These are phyloP conservation scores for Suillus luteus DNA, from an alignment of 768 basidiomycete genomes.

Conservation along the genomic window DNA sequence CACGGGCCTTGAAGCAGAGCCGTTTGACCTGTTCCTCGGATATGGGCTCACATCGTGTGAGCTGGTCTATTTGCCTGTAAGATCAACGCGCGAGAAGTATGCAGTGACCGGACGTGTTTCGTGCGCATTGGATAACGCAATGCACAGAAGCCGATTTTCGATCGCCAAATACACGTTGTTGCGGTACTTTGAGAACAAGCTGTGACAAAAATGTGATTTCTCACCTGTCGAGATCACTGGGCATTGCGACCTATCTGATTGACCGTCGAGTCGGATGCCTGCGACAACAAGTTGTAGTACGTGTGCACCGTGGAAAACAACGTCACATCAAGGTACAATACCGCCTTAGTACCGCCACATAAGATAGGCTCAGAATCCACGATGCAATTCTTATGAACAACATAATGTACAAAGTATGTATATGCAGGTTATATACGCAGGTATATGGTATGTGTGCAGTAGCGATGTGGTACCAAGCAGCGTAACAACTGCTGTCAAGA, in stretches of 20 bases:
- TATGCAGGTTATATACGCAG: slow-evolving; percentile 12
- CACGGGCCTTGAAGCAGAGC: slow-evolving; percentile 93
- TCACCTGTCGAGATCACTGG: slow-evolving; percentile 60
- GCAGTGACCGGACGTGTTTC: slow-evolving; percentile 9
- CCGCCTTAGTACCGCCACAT: slow-evolving; percentile 9
- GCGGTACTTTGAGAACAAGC: slow-evolving; percentile 14
- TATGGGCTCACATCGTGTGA: slow-evolving; percentile 91
- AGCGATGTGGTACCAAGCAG: slow-evolving; percentile 10
- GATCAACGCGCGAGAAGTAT: slow-evolving; percentile 14
- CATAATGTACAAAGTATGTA: slow-evolving; percentile 14
- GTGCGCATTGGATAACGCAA: slow-evolving; percentile 22
- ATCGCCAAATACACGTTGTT: slow-evolving; percentile 10
- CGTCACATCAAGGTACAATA: slow-evolving; percentile 1
- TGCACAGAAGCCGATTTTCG: slow-evolving; percentile 14
- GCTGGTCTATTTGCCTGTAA: slow-evolving; percentile 89
- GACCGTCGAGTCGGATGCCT: slow-evolving; percentile 2
- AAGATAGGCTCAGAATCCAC: slow-evolving; percentile 7
- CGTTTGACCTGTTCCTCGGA: slow-evolving; percentile 95
- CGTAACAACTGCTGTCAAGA: slow-evolving; percentile 2
- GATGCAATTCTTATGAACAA: slow-evolving; percentile 11
- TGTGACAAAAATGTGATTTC: slow-evolving; percentile 32
- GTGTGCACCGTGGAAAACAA: slow-evolving; percentile 6
- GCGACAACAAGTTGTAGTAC: slow-evolving; percentile 13
- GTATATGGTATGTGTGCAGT: slow-evolving; percentile 14
- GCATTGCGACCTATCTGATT: slow-evolving; percentile 38